Conservation (phyloP, 108 stramenopile species). For the Bacterosira constricta region DNA sequence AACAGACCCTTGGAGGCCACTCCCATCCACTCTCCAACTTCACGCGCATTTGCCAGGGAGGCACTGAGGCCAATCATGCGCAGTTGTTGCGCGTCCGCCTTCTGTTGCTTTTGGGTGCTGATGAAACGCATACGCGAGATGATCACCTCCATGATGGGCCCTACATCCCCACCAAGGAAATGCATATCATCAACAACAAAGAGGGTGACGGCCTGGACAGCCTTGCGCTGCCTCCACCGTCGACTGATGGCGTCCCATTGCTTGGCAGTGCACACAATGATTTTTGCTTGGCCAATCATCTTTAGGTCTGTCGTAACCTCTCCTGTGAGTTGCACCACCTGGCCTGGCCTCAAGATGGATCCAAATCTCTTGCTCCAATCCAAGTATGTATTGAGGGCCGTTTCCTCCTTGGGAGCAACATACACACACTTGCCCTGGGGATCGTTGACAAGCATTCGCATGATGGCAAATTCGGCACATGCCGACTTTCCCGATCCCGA, state of each 20-base stretch:
- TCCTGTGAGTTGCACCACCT: conserved; percentile 87
- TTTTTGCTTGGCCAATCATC: conserved; percentile 66
- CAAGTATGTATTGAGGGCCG: conserved; percentile 62
- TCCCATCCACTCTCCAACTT: conserved; percentile 99
- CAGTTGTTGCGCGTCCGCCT: conserved; percentile 37
- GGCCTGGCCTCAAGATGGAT: conserved; percentile 59
- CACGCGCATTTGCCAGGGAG: conserved; percentile 95
- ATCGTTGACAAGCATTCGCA: conserved; percentile 85
- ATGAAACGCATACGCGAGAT: conserved; percentile 97
- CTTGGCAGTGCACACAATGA: conserved; percentile 86
- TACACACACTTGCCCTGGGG: conserved; percentile 89
- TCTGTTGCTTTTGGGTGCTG: conserved; percentile 68
- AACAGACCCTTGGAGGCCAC: conserved; percentile 85
- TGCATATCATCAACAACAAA: conserved; percentile 97
- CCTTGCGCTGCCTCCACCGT: conserved; percentile 95
- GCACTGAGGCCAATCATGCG: conserved; percentile 95
- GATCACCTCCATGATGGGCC: conserved; percentile 94
- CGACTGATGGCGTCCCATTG: conserved; percentile 94
- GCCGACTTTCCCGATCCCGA: conserved; percentile 91
- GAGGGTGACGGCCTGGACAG: conserved; percentile 88
- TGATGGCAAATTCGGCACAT: conserved; percentile 95
- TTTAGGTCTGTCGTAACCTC: conserved; percentile 90
- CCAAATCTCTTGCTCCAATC: conserved; percentile 87
- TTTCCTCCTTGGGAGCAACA: conserved; percentile 91
- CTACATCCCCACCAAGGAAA: conserved; percentile 90